Evolutionary conservation across 148 eudicot species (phyloP).

Genomic region (Silene uniflora): DNA sequence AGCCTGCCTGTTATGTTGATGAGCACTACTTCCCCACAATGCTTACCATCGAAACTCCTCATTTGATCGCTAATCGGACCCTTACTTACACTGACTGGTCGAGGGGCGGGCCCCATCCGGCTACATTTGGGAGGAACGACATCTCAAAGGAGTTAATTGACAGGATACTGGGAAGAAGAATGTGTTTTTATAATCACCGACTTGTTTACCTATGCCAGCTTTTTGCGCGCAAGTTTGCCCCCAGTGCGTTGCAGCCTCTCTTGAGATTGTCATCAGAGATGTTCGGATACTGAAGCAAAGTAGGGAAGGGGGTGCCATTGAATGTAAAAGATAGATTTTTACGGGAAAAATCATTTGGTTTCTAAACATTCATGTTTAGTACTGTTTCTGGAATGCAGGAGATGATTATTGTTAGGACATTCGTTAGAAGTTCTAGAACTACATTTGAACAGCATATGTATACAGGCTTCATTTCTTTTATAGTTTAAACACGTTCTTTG

Average conservation of each 20-base stretch:
- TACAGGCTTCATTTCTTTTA: background rate
- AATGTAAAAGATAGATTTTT: too few relatives aligned
- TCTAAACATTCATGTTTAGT: too few relatives aligned
- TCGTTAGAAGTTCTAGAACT: background rate
- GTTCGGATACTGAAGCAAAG: slow-evolving; percentile 32
- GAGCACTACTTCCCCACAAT: slow-evolving; percentile 57
- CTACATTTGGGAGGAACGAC: slow-evolving; percentile 36
- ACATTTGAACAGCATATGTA: slow-evolving; percentile 1
- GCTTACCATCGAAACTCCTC: slow-evolving; percentile 37
- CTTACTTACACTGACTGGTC: slow-evolving; percentile 54
- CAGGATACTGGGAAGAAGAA: slow-evolving; percentile 18
- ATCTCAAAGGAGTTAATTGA: slow-evolving; percentile 30
- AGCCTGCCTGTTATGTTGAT: slow-evolving; percentile 48
- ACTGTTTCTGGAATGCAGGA: background rate
- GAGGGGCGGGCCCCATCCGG: slow-evolving; percentile 52
- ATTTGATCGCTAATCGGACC: slow-evolving; percentile 40
- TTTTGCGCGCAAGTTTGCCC: slow-evolving; percentile 48
- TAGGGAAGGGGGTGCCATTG: background rate
- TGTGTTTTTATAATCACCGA: slow-evolving; percentile 37
- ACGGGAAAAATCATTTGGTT: too few relatives aligned
- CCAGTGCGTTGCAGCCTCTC: slow-evolving; percentile 40
- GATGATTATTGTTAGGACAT: background rate
- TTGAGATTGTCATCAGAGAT: slow-evolving; percentile 30
- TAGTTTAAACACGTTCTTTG: background rate
- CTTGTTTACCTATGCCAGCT: slow-evolving; percentile 35